A percentile compares a stretch with the other conserved stretches of the same genome.
Evolutionary conservation across 768 basidiomycete species (phyloP).

Genomic region (Aureoboletus auriporus): DNA sequence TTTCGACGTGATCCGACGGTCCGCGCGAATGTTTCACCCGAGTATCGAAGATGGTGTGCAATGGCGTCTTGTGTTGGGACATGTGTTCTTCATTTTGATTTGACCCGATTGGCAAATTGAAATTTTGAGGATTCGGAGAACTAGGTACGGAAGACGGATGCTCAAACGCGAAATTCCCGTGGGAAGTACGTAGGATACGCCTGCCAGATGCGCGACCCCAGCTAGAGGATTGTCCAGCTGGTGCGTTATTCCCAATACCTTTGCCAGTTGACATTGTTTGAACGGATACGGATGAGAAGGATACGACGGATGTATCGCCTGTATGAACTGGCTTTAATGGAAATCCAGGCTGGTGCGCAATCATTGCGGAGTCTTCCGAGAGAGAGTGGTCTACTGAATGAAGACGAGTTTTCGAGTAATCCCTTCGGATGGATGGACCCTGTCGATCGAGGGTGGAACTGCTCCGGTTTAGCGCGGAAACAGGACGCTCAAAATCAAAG

Average conservation of each 20-base stretch:
- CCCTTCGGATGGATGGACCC: conserved; percentile 2
- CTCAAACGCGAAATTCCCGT: conserved; percentile 66
- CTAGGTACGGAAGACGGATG: conserved; percentile 55
- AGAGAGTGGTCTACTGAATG: conserved; percentile 21
- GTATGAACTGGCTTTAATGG: conserved; percentile 36
- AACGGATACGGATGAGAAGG: conserved; percentile 32
- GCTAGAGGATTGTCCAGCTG: conserved; percentile 47
- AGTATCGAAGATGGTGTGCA: conserved; percentile 31
- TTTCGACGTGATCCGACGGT: conserved; percentile 19
- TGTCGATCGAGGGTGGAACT: conserved; percentile 24
- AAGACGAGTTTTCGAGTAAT: conserved; percentile 12
- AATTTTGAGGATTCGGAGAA: conserved; percentile 23
- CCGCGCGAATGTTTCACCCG: conserved; percentile 25
- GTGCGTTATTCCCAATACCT: conserved; percentile 17
- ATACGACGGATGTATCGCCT: conserved; percentile 30
- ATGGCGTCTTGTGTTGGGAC: conserved; percentile 13
- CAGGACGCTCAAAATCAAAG: conserved; percentile 74
- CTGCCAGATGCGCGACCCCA: conserved; percentile 53
- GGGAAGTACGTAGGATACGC: conserved; percentile 38
- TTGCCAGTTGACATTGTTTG: conserved; percentile 38
- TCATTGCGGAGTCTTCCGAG: conserved; percentile 25
- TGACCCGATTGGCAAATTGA: conserved; percentile 14
- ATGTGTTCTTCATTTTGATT: conserved; percentile 6
- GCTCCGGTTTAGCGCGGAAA: conserved; percentile 33
- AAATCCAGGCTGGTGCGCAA: conserved; percentile 10